phyloP scores from a whole-genome alignment of 2,329 filamentous ascomycete species.

The Aspergillus sp. region DNA sequence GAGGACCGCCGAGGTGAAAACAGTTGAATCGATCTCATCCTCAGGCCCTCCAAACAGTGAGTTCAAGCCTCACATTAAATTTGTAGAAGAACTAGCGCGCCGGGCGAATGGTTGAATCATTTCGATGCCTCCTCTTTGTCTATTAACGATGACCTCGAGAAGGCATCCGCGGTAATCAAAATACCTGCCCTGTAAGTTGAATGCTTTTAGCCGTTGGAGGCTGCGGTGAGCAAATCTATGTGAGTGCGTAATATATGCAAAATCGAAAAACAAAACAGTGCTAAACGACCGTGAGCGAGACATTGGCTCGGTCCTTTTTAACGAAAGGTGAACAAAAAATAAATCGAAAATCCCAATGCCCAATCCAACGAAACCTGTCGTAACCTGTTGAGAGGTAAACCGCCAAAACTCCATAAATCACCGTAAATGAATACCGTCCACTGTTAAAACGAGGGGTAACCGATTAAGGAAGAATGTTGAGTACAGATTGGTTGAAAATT shows the following conservation, averaged over 20 bases:
- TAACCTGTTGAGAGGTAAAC: constrained; percentile 44
- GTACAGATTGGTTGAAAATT: constrained; percentile 16
- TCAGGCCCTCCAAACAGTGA: not conserved
- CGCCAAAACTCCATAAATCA: constrained; percentile 36
- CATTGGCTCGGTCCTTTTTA: not conserved
- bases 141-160: not conserved
- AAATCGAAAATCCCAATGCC: constrained; percentile 23
- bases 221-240: constrained; percentile 2
- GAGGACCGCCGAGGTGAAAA: not conserved
- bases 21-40: not conserved
- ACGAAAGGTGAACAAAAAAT: constrained; percentile 16
- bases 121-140: not conserved
- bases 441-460: constrained; percentile 23
- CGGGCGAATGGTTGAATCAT: not conserved
- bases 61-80: not conserved
- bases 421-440: constrained; percentile 22
- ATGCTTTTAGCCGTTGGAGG: not conserved
- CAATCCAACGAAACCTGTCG: constrained; percentile 8
- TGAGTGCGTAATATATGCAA: not conserved
- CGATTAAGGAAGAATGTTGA: constrained; percentile 16
- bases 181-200: not conserved
- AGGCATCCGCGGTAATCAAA: not conserved
- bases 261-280: not conserved
- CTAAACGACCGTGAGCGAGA: not conserved
- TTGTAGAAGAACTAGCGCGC: not conserved